Conservation (phyloP, 2,329 filamentous ascomycete genomes). For the Colletotrichum sidae region DNA sequence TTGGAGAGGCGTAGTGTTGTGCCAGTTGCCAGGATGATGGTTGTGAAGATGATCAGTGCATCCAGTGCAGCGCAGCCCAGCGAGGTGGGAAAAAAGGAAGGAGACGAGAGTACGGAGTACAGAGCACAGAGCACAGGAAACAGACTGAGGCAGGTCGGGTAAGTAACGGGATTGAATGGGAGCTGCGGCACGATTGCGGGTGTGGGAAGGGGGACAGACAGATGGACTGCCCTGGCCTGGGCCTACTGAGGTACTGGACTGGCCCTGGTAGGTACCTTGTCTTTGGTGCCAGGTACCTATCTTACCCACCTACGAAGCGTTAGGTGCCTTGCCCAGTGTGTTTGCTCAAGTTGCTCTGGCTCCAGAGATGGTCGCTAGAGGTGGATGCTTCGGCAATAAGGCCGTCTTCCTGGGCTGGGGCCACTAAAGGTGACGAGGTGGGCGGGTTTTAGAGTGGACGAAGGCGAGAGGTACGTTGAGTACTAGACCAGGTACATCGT, state of each 20-base stretch:
- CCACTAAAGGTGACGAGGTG: not conserved
- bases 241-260: no score
- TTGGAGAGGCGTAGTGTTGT: slow-evolving; percentile 22
- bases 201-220: not conserved
- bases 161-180: no score
- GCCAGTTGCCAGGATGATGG: slow-evolving; percentile 35
- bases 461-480: no score
- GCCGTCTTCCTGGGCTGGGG: slow-evolving; percentile 25
- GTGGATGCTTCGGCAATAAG: slow-evolving; percentile 34
- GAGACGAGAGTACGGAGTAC: not conserved
- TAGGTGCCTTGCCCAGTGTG: not conserved
- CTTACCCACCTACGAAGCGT: no score
- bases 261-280: no score
- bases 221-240: no score
- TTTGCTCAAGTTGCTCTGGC: not conserved
- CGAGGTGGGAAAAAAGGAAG: not conserved
- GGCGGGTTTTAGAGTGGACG: no score
- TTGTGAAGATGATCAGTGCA: slow-evolving; percentile 29
- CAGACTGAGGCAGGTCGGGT: not conserved
- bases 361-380: not conserved
- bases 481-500: no score
- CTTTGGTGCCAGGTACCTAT: no score
- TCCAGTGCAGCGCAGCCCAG: not conserved
- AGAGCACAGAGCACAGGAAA: not conserved
- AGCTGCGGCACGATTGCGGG: not conserved